Percentiles rank a stretch among this genome's conserved stretches.
Conservation (phyloP, 805 yeast species). For the Ogataea paraovalis region DNA sequence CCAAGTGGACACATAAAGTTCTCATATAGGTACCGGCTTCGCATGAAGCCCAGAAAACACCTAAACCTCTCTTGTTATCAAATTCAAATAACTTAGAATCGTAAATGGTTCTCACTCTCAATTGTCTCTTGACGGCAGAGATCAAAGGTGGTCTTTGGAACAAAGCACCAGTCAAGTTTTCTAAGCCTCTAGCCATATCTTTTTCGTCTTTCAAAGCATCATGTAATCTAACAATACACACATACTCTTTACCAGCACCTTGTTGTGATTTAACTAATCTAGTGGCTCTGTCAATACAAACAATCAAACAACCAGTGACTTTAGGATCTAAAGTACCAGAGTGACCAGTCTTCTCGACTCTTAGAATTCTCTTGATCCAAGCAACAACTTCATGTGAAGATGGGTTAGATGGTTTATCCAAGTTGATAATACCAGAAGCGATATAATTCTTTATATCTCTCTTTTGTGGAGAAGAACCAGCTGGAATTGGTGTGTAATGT, state of each 20-base stretch:
- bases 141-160: conserved; percentile 99
- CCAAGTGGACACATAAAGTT: conserved; percentile 97
- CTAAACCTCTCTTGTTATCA: conserved; percentile 93
- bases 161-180: conserved; percentile 95
- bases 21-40: conserved; percentile 99
- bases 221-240: conserved; percentile 93
- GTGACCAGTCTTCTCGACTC: conserved; percentile 98
- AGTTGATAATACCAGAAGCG: conserved; percentile 92
- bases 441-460: conserved; percentile 89
- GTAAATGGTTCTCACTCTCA: conserved; percentile 96
- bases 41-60: conserved; percentile 99
- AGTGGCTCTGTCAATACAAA: conserved; percentile 97
- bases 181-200: conserved; percentile 78
- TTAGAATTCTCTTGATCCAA: conserved; percentile 93
- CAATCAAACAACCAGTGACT: conserved; percentile 98
- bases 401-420: conserved; percentile 98
- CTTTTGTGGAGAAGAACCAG: conserved; percentile 91
- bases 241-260: conserved; percentile 99
- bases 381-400: conserved; percentile 99
- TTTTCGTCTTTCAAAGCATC: conserved; percentile 88
- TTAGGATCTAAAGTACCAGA: conserved; percentile 96
- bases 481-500: conserved; percentile 95
- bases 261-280: conserved; percentile 97
- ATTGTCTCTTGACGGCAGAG: conserved; percentile 98
- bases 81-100: conserved; percentile 94